Evolutionary conservation across 805 yeast genomes (phyloP), one percentile per base, ranked within the genome.

Genomic region (Zygosaccharomyces rouxii): DNA sequence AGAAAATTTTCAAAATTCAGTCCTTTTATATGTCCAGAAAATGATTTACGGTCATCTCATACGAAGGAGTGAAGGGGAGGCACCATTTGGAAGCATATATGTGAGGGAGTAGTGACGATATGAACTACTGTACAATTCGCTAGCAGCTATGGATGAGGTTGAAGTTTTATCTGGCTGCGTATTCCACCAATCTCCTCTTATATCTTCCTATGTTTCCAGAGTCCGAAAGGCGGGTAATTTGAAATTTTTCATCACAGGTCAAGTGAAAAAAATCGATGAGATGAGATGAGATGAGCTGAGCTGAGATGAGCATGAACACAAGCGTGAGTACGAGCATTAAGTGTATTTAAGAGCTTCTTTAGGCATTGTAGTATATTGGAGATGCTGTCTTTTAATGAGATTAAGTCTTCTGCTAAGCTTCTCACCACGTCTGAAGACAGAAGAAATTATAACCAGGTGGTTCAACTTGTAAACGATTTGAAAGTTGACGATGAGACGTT

Each of bases 361-460:
- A 9, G 13, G 3, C 21, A 7, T 16, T 16, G 16, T 22, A 14
- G 14, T 13, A 4, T 3, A 21, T 18, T 14, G 19, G 35, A 18
- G 23, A 59, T 59, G 14, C 50, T 59, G 1, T 18, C 59, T 1
- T 55, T 57, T 19, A 63, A 57, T 4, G 67, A 63, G 21, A 56
- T 65, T 18, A 66, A 64, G 49, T 29, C 38, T 2, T 47, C 55
- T 18, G 63, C 67, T 3, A 67, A 63, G 43, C 57, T 50, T 21
- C 55, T 67, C 5, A 54, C 63, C 6, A 18, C 61, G 3, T 42
- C 57, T 2, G 57, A 53, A 30, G 69, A 66, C 19, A 60, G 57
- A 40, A 63, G 60, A 30, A 55, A 66, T 30, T 67, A 67, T 40
- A 67, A 66, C 45, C 44, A 54, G 2, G 57, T 66, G n/a, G 48